These are phyloP conservation scores for Termitomyces sp. DNA, from an alignment of 768 basidiomycete genomes.

Conservation along the genomic window DNA sequence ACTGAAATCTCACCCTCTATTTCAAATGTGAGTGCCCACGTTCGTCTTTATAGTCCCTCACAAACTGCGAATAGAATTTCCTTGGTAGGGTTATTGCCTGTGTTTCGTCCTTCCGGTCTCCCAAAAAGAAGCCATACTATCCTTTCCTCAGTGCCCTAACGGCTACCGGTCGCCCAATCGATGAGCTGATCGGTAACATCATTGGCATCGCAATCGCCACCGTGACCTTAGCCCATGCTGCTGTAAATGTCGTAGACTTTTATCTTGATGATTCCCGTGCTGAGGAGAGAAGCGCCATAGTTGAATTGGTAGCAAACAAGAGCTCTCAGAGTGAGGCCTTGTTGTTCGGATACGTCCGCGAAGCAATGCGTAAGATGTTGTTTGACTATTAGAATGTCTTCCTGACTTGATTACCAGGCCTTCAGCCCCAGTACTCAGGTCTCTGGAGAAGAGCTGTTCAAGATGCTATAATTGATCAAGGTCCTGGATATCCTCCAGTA, in stretches of 20 bases:
- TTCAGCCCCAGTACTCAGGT: constrained; percentile 39
- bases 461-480: constrained; percentile 33
- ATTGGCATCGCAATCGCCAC: constrained; percentile 47
- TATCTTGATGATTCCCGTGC: constrained; percentile 42
- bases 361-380: constrained; percentile 41
- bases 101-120: constrained; percentile 5
- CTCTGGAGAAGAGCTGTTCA: constrained; percentile 35
- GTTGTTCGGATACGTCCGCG: constrained; percentile 46
- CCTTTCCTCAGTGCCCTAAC: constrained; percentile 37
- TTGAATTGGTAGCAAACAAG: constrained; percentile 29
- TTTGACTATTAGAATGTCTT: not conserved
- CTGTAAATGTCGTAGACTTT: constrained; percentile 50
- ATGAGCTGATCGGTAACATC: constrained; percentile 41
- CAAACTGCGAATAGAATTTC: constrained; percentile 5
- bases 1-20: constrained; percentile 21
- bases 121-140: constrained; percentile 31
- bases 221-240: constrained; percentile 45
- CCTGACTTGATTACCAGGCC: constrained; percentile 19
- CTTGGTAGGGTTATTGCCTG: constrained; percentile 4
- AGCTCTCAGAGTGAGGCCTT: constrained; percentile 31
- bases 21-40: constrained; percentile 22
- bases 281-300: constrained; percentile 36
- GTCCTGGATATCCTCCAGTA: constrained; percentile 29
- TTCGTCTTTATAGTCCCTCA: not conserved
- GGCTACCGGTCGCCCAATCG: constrained; percentile 32